A percentile compares a stretch with the other conserved stretches of the same genome.
Conservation (phyloP, 441 rosid species). For the Capsella rubella region DNA sequence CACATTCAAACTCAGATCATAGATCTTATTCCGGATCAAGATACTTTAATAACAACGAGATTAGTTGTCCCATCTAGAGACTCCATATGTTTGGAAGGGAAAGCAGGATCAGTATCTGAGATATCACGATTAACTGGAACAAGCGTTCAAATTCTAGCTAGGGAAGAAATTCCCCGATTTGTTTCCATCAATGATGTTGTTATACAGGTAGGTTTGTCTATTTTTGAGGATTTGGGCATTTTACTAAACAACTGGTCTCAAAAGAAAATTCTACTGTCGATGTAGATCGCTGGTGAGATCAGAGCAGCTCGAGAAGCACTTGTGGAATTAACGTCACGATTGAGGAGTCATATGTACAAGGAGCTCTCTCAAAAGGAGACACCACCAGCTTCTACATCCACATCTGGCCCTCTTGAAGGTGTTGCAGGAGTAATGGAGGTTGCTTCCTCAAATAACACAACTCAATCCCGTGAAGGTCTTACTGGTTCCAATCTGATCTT, state of each 20-base stretch:
- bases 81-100: slow-evolving; percentile 81
- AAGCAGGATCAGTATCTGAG: slow-evolving; percentile 79
- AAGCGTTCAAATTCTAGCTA: slow-evolving; percentile 68
- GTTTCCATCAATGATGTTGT: slow-evolving; percentile 71
- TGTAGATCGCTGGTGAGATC: slow-evolving; percentile 93
- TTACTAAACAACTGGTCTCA: slow-evolving; percentile 1
- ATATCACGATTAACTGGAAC: slow-evolving; percentile 80
- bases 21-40: slow-evolving; percentile 81
- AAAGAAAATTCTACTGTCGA: slow-evolving; percentile 38
- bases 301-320: slow-evolving; percentile 91
- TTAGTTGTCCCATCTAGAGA: slow-evolving; percentile 77
- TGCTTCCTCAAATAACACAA: slow-evolving; percentile 60
- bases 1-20: slow-evolving; percentile 89
- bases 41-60: slow-evolving; percentile 75
- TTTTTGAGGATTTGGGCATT: slow-evolving; percentile 7
- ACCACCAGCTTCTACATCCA: slow-evolving; percentile 57
- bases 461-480: slow-evolving; percentile 59
- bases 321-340: slow-evolving; percentile 78
- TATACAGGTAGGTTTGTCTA: slow-evolving; percentile 70
- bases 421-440: slow-evolving; percentile 57
- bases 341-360: slow-evolving; percentile 75
- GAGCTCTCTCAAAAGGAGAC: slow-evolving; percentile 72
- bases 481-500: slow-evolving; percentile 49
- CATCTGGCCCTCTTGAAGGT: slow-evolving; percentile 53
- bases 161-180: slow-evolving; percentile 67